phyloP scores from a whole-genome alignment of 345 rosid genomes.

The Barbarea vulgaris region DNA sequence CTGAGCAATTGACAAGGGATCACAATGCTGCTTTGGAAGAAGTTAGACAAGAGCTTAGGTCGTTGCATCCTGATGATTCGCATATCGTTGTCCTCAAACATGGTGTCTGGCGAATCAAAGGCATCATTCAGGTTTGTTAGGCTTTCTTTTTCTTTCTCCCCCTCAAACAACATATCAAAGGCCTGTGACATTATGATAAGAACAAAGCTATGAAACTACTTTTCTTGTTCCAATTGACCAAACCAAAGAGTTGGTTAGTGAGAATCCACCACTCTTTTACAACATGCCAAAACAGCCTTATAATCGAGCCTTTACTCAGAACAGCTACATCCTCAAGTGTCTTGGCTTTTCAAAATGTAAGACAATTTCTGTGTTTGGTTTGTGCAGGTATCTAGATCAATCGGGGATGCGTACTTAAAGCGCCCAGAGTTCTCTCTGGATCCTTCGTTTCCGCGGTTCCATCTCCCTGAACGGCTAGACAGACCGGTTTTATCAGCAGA shows the following conservation, averaged over 20 bases:
- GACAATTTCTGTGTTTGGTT: not conserved
- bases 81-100: constrained; percentile 80
- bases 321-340: not conserved
- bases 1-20: constrained; percentile 82
- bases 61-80: constrained; percentile 82
- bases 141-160: constrained; percentile 1
- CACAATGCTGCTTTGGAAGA: constrained; percentile 90
- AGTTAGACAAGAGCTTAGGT: constrained; percentile 86
- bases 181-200: not conserved
- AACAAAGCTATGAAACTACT: not conserved
- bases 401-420: constrained; percentile 97
- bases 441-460: constrained; percentile 82
- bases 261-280: not conserved
- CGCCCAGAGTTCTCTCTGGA: constrained; percentile 82
- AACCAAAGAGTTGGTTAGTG: not conserved
- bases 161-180: not conserved
- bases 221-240: not conserved
- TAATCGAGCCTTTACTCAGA: not conserved
- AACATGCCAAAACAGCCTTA: not conserved
- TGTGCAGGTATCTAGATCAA: constrained; percentile 84
- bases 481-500: constrained; percentile 86
- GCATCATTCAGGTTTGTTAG: constrained; percentile 87
- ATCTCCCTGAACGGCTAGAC: constrained; percentile 69
- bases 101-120: constrained; percentile 99
- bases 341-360: not conserved